These are phyloP conservation scores for Thymus quinquecostatus DNA, from an alignment of 257 asterid species.

Conservation along the genomic window DNA sequence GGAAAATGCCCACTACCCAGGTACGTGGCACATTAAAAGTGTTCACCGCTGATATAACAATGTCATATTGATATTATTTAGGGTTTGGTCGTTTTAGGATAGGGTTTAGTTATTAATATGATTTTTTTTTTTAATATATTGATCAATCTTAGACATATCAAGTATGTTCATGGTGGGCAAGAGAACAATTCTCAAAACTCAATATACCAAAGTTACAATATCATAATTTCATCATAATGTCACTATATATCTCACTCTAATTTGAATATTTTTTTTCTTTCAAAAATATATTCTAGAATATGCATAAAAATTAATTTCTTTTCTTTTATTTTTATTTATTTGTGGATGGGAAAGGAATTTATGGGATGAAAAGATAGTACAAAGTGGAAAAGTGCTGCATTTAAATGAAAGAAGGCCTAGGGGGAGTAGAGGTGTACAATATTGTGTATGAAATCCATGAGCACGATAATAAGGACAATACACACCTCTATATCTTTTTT, in stretches of 20 bases:
- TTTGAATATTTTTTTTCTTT: not conserved
- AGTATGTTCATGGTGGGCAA: no score
- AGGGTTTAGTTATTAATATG: no score
- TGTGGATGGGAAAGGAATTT: constrained; percentile 29
- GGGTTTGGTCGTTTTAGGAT: no score
- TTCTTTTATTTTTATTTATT: no score
- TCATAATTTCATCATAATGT: not conserved
- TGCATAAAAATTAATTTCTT: not conserved
- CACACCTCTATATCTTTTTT: constrained; percentile 17
- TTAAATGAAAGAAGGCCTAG: constrained; percentile 22
- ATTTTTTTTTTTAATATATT: no score
- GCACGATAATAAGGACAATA: constrained; percentile 27
- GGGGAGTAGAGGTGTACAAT: constrained; percentile 26
- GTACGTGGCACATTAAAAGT: no score
- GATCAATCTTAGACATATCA: no score
- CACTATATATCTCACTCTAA: not conserved
- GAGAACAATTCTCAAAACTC: no score
- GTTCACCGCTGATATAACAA: no score
- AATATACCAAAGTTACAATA: no score
- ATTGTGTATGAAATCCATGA: constrained; percentile 24
- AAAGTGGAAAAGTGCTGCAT: constrained; percentile 21
- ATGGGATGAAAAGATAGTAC: constrained; percentile 28
- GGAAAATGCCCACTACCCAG: not conserved
- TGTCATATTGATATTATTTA: no score
- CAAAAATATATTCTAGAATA: not conserved